Evolutionary conservation across 805 yeast species (phyloP).

Genomic region (Candida jianshihensis): DNA sequence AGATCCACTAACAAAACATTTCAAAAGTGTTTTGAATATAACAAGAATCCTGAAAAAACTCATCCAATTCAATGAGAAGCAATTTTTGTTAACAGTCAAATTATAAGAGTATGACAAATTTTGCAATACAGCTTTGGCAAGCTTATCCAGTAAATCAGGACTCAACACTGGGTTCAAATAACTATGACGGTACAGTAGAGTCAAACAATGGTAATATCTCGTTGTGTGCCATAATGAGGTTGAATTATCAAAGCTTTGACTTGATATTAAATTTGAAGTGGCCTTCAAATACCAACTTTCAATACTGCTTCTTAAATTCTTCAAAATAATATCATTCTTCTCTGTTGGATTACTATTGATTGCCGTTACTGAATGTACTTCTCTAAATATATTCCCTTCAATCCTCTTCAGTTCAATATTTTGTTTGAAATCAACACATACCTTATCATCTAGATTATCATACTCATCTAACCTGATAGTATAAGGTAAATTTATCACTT

Average conservation of each 20-base stretch:
- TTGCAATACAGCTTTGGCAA: slow-evolving; percentile 40
- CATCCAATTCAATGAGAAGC: slow-evolving; percentile 43
- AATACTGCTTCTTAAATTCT: slow-evolving; percentile 15
- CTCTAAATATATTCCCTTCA: slow-evolving; percentile 40
- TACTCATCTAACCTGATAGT: slow-evolving; percentile 29
- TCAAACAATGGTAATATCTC: slow-evolving; percentile 41
- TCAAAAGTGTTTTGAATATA: slow-evolving; percentile 39
- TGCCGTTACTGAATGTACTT: slow-evolving; percentile 40
- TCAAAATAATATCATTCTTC: slow-evolving; percentile 8
- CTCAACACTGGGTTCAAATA: slow-evolving; percentile 40
- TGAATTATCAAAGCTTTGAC: not conserved
- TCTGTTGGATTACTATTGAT: slow-evolving; percentile 19
- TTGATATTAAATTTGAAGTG: slow-evolving; percentile 6
- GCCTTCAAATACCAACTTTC: slow-evolving; percentile 30
- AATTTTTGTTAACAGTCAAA: slow-evolving; percentile 31
- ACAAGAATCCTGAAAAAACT: slow-evolving; percentile 42
- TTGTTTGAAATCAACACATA: slow-evolving; percentile 31
- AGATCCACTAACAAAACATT: slow-evolving; percentile 41
- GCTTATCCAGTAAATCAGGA: slow-evolving; percentile 29
- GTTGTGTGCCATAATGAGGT: slow-evolving; percentile 28
- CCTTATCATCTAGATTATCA: slow-evolving; percentile 32
- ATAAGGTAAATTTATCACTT: slow-evolving; percentile 41
- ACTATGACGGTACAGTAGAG: slow-evolving; percentile 43
- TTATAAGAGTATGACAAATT: slow-evolving; percentile 40
- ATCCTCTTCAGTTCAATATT: slow-evolving; percentile 40